Conservation (phyloP, 73 alveolate species). For the Symbiodinium pilosum region DNA sequence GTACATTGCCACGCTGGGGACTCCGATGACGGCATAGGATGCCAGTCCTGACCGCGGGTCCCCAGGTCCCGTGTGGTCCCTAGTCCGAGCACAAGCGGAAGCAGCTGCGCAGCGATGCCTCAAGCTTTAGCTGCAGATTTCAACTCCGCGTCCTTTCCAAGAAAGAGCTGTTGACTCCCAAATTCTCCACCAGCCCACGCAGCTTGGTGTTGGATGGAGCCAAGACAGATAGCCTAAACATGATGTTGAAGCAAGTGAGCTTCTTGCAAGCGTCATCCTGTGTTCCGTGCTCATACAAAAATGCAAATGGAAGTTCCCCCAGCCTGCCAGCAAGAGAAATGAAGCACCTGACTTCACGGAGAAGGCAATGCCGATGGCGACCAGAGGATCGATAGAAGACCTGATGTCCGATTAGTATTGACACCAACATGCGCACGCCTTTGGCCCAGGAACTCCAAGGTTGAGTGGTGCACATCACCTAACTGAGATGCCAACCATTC, state of each 20-base stretch:
- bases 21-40: slow-evolving; percentile 27
- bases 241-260: too few relatives aligned
- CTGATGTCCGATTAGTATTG: not conserved
- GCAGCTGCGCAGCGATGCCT: not conserved
- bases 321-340: slow-evolving; percentile 51
- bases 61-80: too few relatives aligned
- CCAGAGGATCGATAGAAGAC: slow-evolving; percentile 25
- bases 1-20: slow-evolving; percentile 62
- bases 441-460: too few relatives aligned
- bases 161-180: slow-evolving; percentile 24
- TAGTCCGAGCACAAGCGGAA: too few relatives aligned
- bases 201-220: slow-evolving; percentile 75
- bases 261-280: too few relatives aligned
- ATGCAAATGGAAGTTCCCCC: not conserved
- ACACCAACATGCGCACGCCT: not conserved
- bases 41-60: slow-evolving; percentile 1
- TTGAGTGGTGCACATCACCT: too few relatives aligned
- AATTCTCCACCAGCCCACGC: slow-evolving; percentile 62
- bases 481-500: not conserved
- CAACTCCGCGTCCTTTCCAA: not conserved
- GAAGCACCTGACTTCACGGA: slow-evolving; percentile 46
- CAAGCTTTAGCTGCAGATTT: not conserved
- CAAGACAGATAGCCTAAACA: slow-evolving; percentile 18
- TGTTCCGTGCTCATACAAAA: not conserved
- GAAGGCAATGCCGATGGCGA: slow-evolving; percentile 81